Percentiles rank a stretch among this genome's conserved stretches.
These are phyloP conservation scores for Penicillium longicatenatum DNA, from an alignment of 495 filamentous ascomycete genomes.

Conservation along the genomic window DNA sequence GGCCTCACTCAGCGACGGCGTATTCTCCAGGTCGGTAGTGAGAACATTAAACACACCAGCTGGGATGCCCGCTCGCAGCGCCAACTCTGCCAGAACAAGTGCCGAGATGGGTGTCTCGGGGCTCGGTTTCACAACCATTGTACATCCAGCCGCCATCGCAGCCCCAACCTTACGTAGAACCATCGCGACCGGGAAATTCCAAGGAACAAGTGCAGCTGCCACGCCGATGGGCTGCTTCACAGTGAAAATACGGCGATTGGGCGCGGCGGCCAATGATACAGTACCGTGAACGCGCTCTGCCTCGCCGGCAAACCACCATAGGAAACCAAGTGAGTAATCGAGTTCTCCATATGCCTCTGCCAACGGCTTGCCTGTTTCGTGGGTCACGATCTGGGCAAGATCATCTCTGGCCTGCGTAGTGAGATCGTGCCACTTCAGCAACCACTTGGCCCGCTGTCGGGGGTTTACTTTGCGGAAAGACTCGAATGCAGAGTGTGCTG, in stretches of 20 bases:
- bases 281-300: constrained; percentile 69
- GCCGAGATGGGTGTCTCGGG: constrained; percentile 62
- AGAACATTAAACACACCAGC: constrained; percentile 58
- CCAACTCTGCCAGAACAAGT: constrained; percentile 55
- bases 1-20: constrained; percentile 62
- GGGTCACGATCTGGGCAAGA: constrained; percentile 59
- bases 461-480: constrained; percentile 62
- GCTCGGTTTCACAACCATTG: constrained; percentile 63
- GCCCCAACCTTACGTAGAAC: constrained; percentile 68
- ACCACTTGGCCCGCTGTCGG: constrained; percentile 59
- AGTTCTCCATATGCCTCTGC: constrained; percentile 60
- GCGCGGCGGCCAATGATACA: constrained; percentile 54
- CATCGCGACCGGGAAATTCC: constrained; percentile 68
- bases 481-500: constrained; percentile 62
- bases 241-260: constrained; percentile 66
- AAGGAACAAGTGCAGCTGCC: constrained; percentile 64
- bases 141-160: constrained; percentile 72
- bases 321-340: constrained; percentile 61
- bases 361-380: constrained; percentile 66
- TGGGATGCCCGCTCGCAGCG: constrained; percentile 56
- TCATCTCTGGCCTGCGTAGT: constrained; percentile 55
- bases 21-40: constrained; percentile 62
- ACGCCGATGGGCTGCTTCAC: constrained; percentile 72
- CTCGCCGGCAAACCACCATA: constrained; percentile 68
- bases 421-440: constrained; percentile 60